Conservation (phyloP, 768 basidiomycete species). For the Tulasnella sp. region DNA sequence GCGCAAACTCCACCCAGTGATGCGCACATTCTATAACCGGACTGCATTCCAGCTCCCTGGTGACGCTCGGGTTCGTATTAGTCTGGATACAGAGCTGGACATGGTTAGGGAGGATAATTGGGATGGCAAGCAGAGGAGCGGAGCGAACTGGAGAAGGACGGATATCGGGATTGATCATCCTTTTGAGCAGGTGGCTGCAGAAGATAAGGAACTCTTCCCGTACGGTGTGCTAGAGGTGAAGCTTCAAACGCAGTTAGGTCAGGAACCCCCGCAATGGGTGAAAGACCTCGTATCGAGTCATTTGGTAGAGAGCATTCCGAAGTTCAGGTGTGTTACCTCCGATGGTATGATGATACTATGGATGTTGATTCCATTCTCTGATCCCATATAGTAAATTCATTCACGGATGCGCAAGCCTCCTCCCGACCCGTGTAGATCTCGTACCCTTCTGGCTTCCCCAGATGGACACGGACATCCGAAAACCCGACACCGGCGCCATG, state of each 20-base stretch:
- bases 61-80: conserved; percentile 96
- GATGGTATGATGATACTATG: not conserved
- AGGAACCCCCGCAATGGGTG: conserved; percentile 94
- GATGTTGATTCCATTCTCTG: not conserved
- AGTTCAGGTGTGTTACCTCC: conserved; percentile 60
- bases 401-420: conserved; percentile 86
- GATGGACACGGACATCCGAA: conserved; percentile 94
- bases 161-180: conserved; percentile 91
- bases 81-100: conserved; percentile 91
- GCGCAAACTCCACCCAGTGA: conserved; percentile 72
- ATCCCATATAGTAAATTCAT: conserved; percentile 90
- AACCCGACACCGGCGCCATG: conserved; percentile 67
- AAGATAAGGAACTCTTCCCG: conserved; percentile 91
- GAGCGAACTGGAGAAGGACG: conserved; percentile 85
- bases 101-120: conserved; percentile 95
- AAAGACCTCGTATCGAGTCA: conserved; percentile 91
- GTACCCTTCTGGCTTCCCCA: conserved; percentile 99
- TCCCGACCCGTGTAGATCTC: conserved; percentile 87
- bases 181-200: conserved; percentile 58
- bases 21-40: conserved; percentile 96
- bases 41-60: conserved; percentile 99
- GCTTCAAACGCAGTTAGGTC: conserved; percentile 89
- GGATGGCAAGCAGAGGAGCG: conserved; percentile 68
- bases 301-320: conserved; percentile 93
- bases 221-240: conserved; percentile 97